Evolutionary conservation across 805 yeast genomes (phyloP).

Genomic region (Dipodascus albidus): DNA sequence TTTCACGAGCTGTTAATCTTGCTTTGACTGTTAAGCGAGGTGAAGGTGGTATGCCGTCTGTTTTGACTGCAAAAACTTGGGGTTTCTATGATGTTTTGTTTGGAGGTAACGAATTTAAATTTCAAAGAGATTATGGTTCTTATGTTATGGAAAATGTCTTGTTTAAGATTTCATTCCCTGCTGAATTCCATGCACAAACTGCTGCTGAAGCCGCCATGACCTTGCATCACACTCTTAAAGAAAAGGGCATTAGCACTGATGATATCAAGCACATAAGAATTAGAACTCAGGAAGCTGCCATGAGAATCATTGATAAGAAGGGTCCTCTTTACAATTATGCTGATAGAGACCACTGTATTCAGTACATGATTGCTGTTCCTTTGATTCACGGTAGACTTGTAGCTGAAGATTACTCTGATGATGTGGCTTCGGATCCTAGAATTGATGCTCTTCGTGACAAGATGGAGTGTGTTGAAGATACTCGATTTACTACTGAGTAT

Average conservation of each 20-base stretch:
- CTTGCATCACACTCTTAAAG: constrained; percentile 28
- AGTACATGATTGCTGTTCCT: constrained; percentile 51
- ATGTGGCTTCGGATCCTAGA: constrained; percentile 38
- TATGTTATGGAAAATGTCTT: constrained; percentile 54
- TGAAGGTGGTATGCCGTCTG: constrained; percentile 46
- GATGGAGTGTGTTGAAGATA: constrained; percentile 43
- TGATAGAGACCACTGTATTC: constrained; percentile 55
- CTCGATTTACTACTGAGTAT: constrained; percentile 38
- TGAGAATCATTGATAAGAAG: constrained; percentile 46
- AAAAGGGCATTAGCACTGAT: constrained; percentile 32
- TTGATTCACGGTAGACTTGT: constrained; percentile 43
- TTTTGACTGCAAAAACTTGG: constrained; percentile 47
- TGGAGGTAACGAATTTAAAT: constrained; percentile 39
- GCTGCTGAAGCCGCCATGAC: constrained; percentile 49
- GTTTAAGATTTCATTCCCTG: constrained; percentile 53
- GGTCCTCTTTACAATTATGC: constrained; percentile 55
- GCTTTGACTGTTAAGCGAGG: constrained; percentile 42
- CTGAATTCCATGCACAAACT: constrained; percentile 56
- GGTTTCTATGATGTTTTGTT: constrained; percentile 54
- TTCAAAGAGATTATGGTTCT: constrained; percentile 43
- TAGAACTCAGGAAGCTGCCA: constrained; percentile 50
- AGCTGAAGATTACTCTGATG: constrained; percentile 47
- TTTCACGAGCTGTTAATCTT: constrained; percentile 45
- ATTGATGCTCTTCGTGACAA: constrained; percentile 41
- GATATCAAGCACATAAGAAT: constrained; percentile 41